Conservation (phyloP, 805 yeast genomes). For the Lipomyces mesembrius region DNA sequence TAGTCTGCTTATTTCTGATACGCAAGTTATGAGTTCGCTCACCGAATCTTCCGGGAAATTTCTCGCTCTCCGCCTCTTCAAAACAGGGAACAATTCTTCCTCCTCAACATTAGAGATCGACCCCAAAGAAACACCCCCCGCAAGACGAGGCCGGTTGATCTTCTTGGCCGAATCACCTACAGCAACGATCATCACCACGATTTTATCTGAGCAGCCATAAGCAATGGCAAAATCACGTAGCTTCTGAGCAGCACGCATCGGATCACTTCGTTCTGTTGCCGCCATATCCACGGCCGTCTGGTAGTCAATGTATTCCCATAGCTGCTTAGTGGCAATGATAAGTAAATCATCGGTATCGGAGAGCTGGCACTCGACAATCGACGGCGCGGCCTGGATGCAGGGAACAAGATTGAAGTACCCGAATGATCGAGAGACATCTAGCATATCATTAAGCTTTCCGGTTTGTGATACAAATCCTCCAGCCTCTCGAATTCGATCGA, state of each 20-base stretch:
- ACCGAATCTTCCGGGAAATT: slow-evolving; percentile 30
- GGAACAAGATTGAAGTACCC: slow-evolving; percentile 88
- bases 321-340: slow-evolving; percentile 77
- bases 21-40: neutral
- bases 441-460: slow-evolving; percentile 81
- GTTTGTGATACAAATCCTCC: slow-evolving; percentile 90
- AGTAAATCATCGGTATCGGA: slow-evolving; percentile 80
- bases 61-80: slow-evolving; percentile 53
- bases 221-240: slow-evolving; percentile 92
- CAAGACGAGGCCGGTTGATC: slow-evolving; percentile 18
- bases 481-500: slow-evolving; percentile 75
- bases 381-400: slow-evolving; percentile 87
- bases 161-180: slow-evolving; percentile 42
- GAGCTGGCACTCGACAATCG: slow-evolving; percentile 63
- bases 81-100: slow-evolving; percentile 44
- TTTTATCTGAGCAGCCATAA: slow-evolving; percentile 81
- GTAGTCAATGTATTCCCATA: slow-evolving; percentile 83
- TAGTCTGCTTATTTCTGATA: neutral
- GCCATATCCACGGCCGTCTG: slow-evolving; percentile 91
- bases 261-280: slow-evolving; percentile 77
- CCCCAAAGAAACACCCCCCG: slow-evolving; percentile 30
- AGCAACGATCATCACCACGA: slow-evolving; percentile 79
- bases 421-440: slow-evolving; percentile 85
- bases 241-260: slow-evolving; percentile 90
- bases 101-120: slow-evolving; percentile 38